Evolutionary conservation across 345 rosid genomes (phyloP).

Genomic region (Eucalyptus tenuipes): DNA sequence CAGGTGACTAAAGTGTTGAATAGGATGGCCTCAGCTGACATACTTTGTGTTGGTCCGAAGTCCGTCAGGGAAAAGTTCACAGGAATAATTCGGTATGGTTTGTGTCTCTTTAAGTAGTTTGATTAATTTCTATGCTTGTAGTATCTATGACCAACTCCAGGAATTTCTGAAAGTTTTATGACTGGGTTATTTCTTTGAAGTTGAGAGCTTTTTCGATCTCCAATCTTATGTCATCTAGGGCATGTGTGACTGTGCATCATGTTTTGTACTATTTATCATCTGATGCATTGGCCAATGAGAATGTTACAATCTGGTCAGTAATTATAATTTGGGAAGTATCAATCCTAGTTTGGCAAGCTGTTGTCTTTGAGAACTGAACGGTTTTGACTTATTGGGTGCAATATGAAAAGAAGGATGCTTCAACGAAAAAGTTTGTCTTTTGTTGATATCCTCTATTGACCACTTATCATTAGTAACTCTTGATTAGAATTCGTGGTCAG

Average conservation of each 20-base stretch:
- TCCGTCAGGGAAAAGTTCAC: constrained; percentile 73
- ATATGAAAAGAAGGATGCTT: not conserved
- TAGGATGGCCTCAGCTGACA: constrained; percentile 66
- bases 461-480: not conserved
- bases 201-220: not conserved
- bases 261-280: not conserved
- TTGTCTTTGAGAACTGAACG: not conserved
- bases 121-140: not conserved
- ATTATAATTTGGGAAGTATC: not conserved
- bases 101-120: not conserved
- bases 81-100: constrained; percentile 56
- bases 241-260: not conserved
- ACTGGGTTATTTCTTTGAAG: not conserved
- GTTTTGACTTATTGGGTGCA: not conserved
- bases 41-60: constrained; percentile 79
- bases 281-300: not conserved
- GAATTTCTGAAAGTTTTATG: not conserved
- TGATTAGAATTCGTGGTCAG: not conserved
- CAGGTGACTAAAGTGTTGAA: constrained; percentile 86
- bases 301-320: not conserved
- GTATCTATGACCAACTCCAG: not conserved
- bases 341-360: not conserved
- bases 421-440: not conserved
- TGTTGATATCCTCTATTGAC: not conserved
- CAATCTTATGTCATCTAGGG: not conserved